These are phyloP conservation scores for Stagonosporopsis vannaccii DNA, from an alignment of 2,329 filamentous ascomycete species.

Conservation along the genomic window DNA sequence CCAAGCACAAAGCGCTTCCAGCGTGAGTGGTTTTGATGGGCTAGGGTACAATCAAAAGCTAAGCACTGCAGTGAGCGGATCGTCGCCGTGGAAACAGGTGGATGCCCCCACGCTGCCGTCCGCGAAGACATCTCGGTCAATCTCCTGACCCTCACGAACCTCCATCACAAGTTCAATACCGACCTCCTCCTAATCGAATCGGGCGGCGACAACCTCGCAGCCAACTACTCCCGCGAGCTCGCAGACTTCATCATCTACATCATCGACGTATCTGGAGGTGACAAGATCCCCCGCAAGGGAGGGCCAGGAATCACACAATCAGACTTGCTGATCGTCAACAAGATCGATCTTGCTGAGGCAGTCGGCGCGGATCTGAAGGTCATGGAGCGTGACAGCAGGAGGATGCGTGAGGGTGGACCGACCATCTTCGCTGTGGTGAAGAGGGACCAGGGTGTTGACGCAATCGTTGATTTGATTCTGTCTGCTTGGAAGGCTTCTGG, in stretches of 20 bases:
- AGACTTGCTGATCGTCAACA: slow-evolving; percentile 93
- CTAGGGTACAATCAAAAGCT: too few species aligned
- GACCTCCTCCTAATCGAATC: slow-evolving; percentile 94
- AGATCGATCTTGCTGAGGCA: slow-evolving; percentile 90
- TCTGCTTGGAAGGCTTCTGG: slow-evolving; percentile 94
- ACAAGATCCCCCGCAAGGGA: slow-evolving; percentile 96
- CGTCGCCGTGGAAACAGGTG: slow-evolving; percentile 95
- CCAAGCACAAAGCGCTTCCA: slow-evolving; percentile 81
- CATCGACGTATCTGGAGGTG: slow-evolving; percentile 94
- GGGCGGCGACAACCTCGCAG: slow-evolving; percentile 94
- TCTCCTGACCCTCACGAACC: slow-evolving; percentile 86
- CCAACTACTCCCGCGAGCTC: slow-evolving; percentile 93
- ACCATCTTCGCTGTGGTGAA: slow-evolving; percentile 99
- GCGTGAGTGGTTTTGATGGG: too few species aligned
- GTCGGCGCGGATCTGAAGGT: slow-evolving; percentile 89
- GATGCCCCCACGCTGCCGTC: slow-evolving; percentile 95
- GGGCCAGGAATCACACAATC: slow-evolving; percentile 97
- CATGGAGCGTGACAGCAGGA: slow-evolving; percentile 93
- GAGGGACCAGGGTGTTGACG: slow-evolving; percentile 81
- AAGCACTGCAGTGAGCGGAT: slow-evolving; percentile 76
- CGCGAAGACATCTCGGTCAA: slow-evolving; percentile 96
- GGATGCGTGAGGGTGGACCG: slow-evolving; percentile 93
- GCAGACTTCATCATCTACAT: slow-evolving; percentile 99
- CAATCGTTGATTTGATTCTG: slow-evolving; percentile 86
- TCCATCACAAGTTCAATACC: slow-evolving; percentile 80